Conservation (phyloP, 2,329 filamentous ascomycete species). For the Aspergillus alliaceus region DNA sequence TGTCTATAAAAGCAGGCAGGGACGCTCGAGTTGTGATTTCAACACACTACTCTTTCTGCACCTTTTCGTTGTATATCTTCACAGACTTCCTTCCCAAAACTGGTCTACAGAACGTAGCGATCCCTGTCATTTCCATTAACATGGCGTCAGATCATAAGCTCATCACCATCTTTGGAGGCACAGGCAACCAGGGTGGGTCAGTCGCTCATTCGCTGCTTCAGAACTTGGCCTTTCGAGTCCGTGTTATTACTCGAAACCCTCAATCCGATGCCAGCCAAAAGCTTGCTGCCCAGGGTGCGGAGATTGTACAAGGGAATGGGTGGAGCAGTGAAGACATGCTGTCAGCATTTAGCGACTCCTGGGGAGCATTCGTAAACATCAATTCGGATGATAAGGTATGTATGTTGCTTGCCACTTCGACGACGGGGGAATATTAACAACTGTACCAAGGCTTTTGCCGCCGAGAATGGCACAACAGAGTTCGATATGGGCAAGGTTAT, state of each 20-base stretch:
- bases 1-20: background rate
- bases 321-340: constrained; percentile 21
- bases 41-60: background rate
- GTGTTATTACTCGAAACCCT: constrained; percentile 28
- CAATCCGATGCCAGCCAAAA: constrained; percentile 18
- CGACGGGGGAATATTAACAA: background rate
- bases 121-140: background rate
- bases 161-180: constrained; percentile 16
- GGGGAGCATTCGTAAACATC: constrained; percentile 25
- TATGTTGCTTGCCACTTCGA: background rate
- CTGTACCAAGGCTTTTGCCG: background rate
- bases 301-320: constrained; percentile 23
- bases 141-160: background rate
- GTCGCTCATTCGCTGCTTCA: constrained; percentile 28
- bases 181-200: constrained; percentile 27
- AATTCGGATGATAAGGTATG: constrained; percentile 24
- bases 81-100: background rate
- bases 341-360: constrained; percentile 20
- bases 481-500: constrained; percentile 37
- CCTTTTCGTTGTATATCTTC: background rate
- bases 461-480: constrained; percentile 27
- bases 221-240: constrained; percentile 23
- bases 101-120: background rate
- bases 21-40: background rate
- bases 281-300: constrained; percentile 22